These are phyloP conservation scores for Candida taoyuanica DNA, from an alignment of 805 yeast species.

Conservation along the genomic window DNA sequence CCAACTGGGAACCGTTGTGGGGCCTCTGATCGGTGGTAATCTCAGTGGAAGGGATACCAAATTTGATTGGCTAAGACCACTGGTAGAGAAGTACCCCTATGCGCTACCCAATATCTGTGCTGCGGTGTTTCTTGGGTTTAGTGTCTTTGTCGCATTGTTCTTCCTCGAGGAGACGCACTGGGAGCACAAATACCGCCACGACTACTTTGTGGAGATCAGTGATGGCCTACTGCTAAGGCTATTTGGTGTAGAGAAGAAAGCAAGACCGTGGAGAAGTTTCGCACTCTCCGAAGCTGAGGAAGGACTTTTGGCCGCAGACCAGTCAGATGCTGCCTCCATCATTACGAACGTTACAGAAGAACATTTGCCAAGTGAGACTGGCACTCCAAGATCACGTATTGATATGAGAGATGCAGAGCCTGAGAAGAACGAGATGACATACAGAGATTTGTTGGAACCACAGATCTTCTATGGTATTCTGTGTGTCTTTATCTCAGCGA, in stretches of 20 bases:
- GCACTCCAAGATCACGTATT: conserved; percentile 1
- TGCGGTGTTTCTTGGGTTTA: conserved; percentile 4
- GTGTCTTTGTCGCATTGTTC: conserved; percentile 11
- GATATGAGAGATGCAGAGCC: conserved; percentile 1
- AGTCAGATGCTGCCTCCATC: conserved; percentile 2
- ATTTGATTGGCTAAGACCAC: conserved; percentile 8
- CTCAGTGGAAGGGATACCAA: conserved; percentile 13
- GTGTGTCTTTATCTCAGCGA: conserved; percentile 8
- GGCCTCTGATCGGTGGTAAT: conserved; percentile 19
- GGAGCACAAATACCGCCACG: conserved; percentile 16
- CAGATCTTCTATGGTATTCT: conserved; percentile 11
- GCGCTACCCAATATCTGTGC: conserved; percentile 17
- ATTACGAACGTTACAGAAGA: conserved; percentile 1
- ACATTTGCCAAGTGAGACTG: neutral
- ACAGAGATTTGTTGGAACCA: conserved; percentile 9
- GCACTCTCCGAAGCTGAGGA: neutral
- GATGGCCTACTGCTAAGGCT: conserved; percentile 6
- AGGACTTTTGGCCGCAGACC: conserved; percentile 1
- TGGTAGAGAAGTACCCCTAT: conserved; percentile 12
- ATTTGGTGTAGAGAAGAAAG: conserved; percentile 1
- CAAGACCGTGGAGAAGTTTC: conserved; percentile 11
- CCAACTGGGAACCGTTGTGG: conserved; percentile 16
- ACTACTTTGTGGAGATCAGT: conserved; percentile 14
- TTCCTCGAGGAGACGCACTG: conserved; percentile 19
- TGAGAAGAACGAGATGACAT: conserved; percentile 9